Evolutionary conservation across 176 grass and related monocot species (phyloP), one percentile per base, ranked within the genome.

Genomic region (Oryza meridionalis): DNA sequence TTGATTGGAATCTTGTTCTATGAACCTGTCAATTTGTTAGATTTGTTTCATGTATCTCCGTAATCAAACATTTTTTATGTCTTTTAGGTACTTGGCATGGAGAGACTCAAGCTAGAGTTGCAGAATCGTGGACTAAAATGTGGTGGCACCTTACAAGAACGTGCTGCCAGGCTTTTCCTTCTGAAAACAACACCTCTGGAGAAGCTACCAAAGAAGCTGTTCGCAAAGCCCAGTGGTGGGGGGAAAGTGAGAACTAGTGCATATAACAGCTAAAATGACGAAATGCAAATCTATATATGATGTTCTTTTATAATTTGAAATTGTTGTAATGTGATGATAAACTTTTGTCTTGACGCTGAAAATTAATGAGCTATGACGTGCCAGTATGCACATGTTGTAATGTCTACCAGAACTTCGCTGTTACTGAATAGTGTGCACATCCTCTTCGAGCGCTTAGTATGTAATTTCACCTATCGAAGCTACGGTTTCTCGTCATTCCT

Each of bases 171-270:
- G 75, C 93, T 99, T 78, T 96, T 94, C 84, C 93, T 99, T 70
- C 91, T 99, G 51, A 99, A 99, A 80, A 96, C 90, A 66, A 99
- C 90, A 21, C 90, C 93, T 10, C 3, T 96, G 62, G 97, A 96
- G 14, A 92, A 96, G 75, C 75, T 99, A 79, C 97, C 97, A 0
- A 99, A 99, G 93, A 99, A 99, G 76, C 72, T 99, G 40, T 90
- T 96, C 0, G 88, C 91, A 11, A 96, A 86, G 75, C 40, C 84
- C n/a, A 65, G 6, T 74, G 3, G 75, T 55, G 84, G 69, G 65
- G 65, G 80, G 64, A 0, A 87, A 90, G 70, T 90, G 75, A 84
- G 62, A 19, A 75, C 12, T 22, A 29, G 40, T 74, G 42, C 15
- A 82, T 45, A 33, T 90, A 75, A 65, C 9, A 47, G 38, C 47